A percentile compares a stretch with the other conserved stretches of the same genome.
These are phyloP conservation scores for Phytophthora palmivora DNA, from an alignment of 352 stramenopile species.

Conservation along the genomic window DNA sequence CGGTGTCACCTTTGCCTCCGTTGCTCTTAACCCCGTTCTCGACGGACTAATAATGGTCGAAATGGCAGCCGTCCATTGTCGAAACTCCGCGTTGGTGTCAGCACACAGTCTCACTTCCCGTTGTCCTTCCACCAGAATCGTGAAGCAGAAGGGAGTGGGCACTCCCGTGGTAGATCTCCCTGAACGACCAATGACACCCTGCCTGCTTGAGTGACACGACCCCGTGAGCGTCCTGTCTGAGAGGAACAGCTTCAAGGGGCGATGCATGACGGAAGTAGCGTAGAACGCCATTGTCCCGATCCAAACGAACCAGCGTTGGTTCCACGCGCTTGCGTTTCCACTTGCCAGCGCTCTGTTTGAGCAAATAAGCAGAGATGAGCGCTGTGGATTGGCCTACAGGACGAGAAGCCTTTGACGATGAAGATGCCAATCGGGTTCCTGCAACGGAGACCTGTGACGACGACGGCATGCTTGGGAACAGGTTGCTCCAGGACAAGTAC, in stretches of 20 bases:
- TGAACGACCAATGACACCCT: slow-evolving; percentile 75
- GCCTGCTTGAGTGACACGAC: slow-evolving; percentile 50
- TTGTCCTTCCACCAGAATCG: slow-evolving; percentile 46
- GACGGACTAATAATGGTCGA: slow-evolving; percentile 67
- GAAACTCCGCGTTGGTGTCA: slow-evolving; percentile 75
- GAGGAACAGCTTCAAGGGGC: slow-evolving; percentile 53
- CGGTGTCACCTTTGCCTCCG: slow-evolving; percentile 16
- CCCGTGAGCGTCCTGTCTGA: slow-evolving; percentile 68
- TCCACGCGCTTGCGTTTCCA: slow-evolving; percentile 85
- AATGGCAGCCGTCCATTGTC: slow-evolving; percentile 78
- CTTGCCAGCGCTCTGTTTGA: slow-evolving; percentile 82
- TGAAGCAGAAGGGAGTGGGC: slow-evolving; percentile 87
- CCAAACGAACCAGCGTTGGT: slow-evolving; percentile 83
- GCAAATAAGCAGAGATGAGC: slow-evolving; percentile 66
- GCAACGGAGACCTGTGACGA: background rate
- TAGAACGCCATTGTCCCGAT: slow-evolving; percentile 64
- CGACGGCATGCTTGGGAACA: slow-evolving; percentile 12
- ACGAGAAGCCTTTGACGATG: background rate
- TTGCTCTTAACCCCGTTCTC: background rate
- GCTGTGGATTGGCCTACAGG: slow-evolving; percentile 12
- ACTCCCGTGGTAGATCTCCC: slow-evolving; percentile 70
- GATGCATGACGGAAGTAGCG: slow-evolving; percentile 82
- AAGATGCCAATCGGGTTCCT: slow-evolving; percentile 2
- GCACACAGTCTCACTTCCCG: slow-evolving; percentile 66
- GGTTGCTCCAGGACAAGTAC: too few relatives aligned